Conservation (phyloP, 257 asterid species). For the Nicotiana noctiflora region DNA sequence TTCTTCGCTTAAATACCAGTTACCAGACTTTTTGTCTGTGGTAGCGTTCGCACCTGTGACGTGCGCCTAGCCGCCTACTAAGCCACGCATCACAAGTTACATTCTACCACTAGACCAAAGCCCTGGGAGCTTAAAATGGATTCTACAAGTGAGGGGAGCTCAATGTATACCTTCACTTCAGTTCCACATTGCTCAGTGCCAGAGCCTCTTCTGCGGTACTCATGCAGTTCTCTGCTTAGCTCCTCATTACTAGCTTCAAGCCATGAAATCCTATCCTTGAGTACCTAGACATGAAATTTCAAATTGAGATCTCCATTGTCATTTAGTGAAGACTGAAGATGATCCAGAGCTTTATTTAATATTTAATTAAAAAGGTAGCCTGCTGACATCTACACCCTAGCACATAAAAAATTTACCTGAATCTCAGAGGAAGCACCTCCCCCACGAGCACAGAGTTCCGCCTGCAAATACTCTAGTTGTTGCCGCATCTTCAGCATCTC, state of each 20-base stretch:
- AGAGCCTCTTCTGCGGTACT: slow-evolving; percentile 54
- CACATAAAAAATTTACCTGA: slow-evolving; percentile 44
- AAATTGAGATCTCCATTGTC: slow-evolving; percentile 9
- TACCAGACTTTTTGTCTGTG: background rate
- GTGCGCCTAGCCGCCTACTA: background rate
- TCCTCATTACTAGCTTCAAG: slow-evolving; percentile 91
- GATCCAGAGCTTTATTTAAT: background rate
- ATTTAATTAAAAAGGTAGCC: background rate
- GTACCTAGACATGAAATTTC: slow-evolving; percentile 47
- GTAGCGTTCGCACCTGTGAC: background rate
- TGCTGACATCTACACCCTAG: background rate
- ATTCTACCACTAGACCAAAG: background rate
- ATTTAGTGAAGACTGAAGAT: background rate
- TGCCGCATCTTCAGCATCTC: slow-evolving; percentile 99
- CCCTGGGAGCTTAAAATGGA: background rate
- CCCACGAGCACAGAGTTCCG: slow-evolving; percentile 94
- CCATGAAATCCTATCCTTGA: slow-evolving; percentile 81
- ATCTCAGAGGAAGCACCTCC: slow-evolving; percentile 85
- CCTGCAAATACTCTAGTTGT: slow-evolving; percentile 87
- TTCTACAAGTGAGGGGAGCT: background rate
- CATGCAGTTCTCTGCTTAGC: slow-evolving; percentile 71
- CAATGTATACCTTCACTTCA: slow-evolving; percentile 46
- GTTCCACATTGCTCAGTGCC: slow-evolving; percentile 47
- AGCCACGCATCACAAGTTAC: background rate
- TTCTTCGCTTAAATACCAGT: background rate